Evolutionary conservation across 108 stramenopile species (phyloP).

Genomic region (Poteriospumella lacustris): DNA sequence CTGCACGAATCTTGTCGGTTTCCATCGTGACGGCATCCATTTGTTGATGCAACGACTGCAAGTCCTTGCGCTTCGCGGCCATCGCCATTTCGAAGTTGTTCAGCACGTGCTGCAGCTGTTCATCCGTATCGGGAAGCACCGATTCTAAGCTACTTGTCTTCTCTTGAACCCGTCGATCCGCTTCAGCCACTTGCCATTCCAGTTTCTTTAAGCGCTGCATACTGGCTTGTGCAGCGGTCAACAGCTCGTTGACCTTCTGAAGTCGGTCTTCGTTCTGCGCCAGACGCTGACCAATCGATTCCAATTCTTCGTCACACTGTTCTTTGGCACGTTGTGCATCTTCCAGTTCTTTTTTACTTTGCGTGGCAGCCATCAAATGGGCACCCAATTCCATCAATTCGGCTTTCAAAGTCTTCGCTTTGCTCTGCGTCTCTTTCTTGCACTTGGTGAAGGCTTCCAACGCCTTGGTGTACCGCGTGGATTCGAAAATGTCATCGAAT

Average conservation of each 20-base stretch:
- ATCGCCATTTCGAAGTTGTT: not conserved
- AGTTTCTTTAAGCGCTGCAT: not conserved
- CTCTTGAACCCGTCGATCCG: not conserved
- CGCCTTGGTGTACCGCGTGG: conserved; percentile 86
- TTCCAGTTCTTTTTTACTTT: conserved; percentile 64
- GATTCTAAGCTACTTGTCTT: not conserved
- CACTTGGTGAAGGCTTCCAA: conserved; percentile 79
- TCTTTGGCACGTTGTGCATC: conserved; percentile 29
- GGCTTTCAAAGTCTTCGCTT: conserved; percentile 73
- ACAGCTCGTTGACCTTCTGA: not conserved
- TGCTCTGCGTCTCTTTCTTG: conserved; percentile 47
- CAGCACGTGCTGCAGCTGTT: not conserved
- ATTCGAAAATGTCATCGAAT: conserved; percentile 99
- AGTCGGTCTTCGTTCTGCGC: conserved; percentile 25
- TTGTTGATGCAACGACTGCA: not conserved
- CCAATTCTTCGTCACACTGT: conserved; percentile 30
- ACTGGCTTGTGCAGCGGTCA: not conserved
- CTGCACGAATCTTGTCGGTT: not conserved
- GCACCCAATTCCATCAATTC: conserved; percentile 68
- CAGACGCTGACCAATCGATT: conserved; percentile 66
- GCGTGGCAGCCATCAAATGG: conserved; percentile 69
- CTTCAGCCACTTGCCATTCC: conserved; percentile 14
- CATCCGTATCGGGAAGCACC: not conserved
- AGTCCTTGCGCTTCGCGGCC: not conserved
- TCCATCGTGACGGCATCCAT: not conserved